A percentile compares a stretch with the other conserved stretches of the same genome.
Conservation (phyloP, 1,139 yeast genomes). For the Debaryomyces psychrophilus region DNA sequence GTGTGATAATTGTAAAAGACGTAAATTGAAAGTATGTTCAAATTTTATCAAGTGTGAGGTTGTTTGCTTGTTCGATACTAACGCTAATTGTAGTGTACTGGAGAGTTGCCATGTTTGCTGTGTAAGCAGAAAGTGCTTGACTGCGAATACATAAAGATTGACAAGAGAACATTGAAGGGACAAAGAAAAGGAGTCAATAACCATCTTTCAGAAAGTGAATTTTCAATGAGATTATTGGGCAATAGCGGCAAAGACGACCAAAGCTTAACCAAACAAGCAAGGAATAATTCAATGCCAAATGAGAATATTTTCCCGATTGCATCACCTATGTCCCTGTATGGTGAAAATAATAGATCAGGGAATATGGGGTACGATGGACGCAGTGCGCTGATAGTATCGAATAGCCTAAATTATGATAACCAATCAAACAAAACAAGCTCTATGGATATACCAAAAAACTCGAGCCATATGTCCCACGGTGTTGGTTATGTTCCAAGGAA, state of each 20-base stretch:
- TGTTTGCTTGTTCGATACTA: background rate
- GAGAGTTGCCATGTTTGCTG: conserved; percentile 31
- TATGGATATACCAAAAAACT: background rate
- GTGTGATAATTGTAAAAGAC: conserved; percentile 42
- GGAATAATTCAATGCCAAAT: background rate
- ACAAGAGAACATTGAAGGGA: conserved; percentile 32
- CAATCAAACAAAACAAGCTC: background rate
- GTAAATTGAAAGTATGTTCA: conserved; percentile 35
- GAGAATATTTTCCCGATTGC: background rate
- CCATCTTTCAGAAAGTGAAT: background rate
- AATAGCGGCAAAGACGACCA: background rate
- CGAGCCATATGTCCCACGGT: background rate
- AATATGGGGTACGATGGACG: background rate
- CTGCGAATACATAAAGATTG: conserved; percentile 31
- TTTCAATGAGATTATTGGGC: background rate
- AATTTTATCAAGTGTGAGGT: background rate
- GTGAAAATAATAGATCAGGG: background rate
- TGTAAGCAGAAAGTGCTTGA: conserved; percentile 28
- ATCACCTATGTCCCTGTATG: background rate
- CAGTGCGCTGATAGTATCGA: background rate
- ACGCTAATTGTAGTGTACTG: conserved; percentile 25
- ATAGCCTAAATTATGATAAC: background rate
- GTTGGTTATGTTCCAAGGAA: conserved; percentile 26
- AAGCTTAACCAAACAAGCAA: background rate
- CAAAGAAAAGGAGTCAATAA: conserved; percentile 18